Evolutionary conservation across 148 eudicot species (phyloP).

Genomic region (Nyssa sinensis): DNA sequence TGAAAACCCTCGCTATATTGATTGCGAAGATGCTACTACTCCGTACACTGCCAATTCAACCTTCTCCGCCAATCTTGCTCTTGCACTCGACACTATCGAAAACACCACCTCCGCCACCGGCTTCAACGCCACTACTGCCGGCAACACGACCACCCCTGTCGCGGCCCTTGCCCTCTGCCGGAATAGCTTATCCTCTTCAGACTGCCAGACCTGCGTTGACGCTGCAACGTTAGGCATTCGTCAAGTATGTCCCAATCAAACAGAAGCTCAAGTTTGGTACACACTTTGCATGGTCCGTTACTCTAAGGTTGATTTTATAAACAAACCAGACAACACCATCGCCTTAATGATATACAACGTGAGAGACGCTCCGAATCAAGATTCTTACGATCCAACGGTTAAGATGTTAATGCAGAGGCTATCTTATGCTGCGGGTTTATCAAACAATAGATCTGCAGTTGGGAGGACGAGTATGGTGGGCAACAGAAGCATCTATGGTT

Average conservation of each 20-base stretch:
- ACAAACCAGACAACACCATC: neutral
- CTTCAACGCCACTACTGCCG: neutral
- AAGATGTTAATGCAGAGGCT: neutral
- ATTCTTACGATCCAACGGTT: neutral
- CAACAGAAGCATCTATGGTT: neutral
- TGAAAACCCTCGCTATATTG: neutral
- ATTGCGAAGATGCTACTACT: neutral
- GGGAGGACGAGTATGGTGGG: neutral
- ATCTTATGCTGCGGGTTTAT: neutral
- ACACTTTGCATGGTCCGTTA: slow-evolving; percentile 1
- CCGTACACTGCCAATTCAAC: neutral
- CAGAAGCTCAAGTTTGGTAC: slow-evolving; percentile 17
- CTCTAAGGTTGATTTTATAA: neutral
- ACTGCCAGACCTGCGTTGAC: slow-evolving; percentile 10
- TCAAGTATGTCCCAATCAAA: neutral
- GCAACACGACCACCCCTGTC: neutral
- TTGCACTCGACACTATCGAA: neutral
- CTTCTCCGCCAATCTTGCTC: slow-evolving; percentile 2
- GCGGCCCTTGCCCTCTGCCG: slow-evolving; percentile 9
- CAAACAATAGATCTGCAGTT: neutral
- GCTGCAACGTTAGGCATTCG: neutral
- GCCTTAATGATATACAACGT: neutral
- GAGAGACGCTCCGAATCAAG: neutral
- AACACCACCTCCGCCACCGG: slow-evolving; percentile 7
- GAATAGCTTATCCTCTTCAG: neutral